phyloP scores from a whole-genome alignment of 2,329 filamentous ascomycete genomes.

The Penicillium psychrosexuale region DNA sequence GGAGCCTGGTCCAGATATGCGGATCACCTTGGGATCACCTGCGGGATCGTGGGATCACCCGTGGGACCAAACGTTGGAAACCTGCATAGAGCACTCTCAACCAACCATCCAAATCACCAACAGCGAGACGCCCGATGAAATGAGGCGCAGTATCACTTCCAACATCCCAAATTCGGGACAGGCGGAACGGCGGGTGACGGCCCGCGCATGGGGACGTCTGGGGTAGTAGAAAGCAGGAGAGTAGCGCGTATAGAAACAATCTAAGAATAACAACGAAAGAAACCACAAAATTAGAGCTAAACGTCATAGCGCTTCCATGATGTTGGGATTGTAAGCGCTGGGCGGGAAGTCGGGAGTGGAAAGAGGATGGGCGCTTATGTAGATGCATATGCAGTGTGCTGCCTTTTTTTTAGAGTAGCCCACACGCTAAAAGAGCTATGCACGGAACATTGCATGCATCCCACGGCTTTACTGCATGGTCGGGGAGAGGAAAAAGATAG shows the following conservation, averaged over 20 bases:
- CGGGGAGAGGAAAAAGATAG: not conserved
- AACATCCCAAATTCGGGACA: not conserved
- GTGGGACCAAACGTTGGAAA: not conserved
- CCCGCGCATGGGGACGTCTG: not conserved
- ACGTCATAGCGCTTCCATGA: constrained; percentile 1
- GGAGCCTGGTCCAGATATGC: not conserved
- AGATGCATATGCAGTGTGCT: constrained; percentile 4
- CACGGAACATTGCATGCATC: constrained; percentile 19
- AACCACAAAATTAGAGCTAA: not conserved
- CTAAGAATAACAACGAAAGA: constrained; percentile 2
- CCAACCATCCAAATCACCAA: not conserved
- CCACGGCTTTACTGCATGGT: not conserved
- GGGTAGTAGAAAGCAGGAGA: not conserved
- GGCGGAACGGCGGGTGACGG: not conserved
- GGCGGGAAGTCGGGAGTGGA: constrained; percentile 2
- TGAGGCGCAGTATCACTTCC: not conserved
- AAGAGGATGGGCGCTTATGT: constrained; percentile 20
- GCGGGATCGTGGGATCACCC: too few species aligned
- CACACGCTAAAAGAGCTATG: not conserved
- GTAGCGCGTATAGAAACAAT: not conserved
- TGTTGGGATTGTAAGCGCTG: constrained; percentile 15
- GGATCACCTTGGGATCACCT: not conserved
- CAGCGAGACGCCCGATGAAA: not conserved
- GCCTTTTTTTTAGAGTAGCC: constrained; percentile 14
- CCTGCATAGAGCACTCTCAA: not conserved